A percentile compares a stretch with the other conserved stretches of the same genome.
Evolutionary conservation across 2,329 filamentous ascomycete genomes (phyloP).

Genomic region (Pyrenochaeta sp.): DNA sequence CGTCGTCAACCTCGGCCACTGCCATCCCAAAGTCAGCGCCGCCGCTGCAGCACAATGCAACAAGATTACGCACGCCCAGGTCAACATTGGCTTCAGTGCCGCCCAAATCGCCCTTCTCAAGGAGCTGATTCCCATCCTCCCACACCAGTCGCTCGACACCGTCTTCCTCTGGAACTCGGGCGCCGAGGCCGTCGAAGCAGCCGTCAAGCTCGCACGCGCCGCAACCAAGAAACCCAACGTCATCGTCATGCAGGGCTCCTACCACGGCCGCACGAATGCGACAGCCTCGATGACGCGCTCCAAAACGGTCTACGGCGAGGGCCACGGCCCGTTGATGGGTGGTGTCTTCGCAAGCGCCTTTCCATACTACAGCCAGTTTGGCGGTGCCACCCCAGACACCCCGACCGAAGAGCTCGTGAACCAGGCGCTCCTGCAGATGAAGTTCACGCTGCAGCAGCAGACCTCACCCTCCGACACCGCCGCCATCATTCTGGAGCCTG

Average conservation of each 20-base stretch:
- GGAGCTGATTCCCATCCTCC: slow-evolving; percentile 39
- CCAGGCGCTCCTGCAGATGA: slow-evolving; percentile 34
- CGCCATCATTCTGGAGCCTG: slow-evolving; percentile 40
- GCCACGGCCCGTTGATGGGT: slow-evolving; percentile 40
- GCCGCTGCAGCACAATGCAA: slow-evolving; percentile 39
- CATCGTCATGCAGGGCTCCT: slow-evolving; percentile 44
- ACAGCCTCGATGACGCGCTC: slow-evolving; percentile 41
- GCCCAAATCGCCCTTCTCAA: slow-evolving; percentile 38
- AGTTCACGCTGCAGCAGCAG: slow-evolving; percentile 36
- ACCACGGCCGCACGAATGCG: slow-evolving; percentile 41
- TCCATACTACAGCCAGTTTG: slow-evolving; percentile 42
- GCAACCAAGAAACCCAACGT: slow-evolving; percentile 43
- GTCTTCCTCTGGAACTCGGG: slow-evolving; percentile 44
- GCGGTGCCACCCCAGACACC: slow-evolving; percentile 28
- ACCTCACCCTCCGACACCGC: slow-evolving; percentile 38
- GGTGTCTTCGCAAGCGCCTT: slow-evolving; percentile 41
- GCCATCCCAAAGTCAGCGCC: slow-evolving; percentile 41
- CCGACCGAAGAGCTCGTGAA: slow-evolving; percentile 36
- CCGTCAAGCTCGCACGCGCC: slow-evolving; percentile 38
- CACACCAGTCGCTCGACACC: slow-evolving; percentile 35
- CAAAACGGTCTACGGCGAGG: slow-evolving; percentile 42
- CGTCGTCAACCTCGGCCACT: slow-evolving; percentile 41
- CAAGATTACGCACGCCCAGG: slow-evolving; percentile 41
- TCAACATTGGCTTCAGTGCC: slow-evolving; percentile 42
- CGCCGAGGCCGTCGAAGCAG: slow-evolving; percentile 40